phyloP scores from a whole-genome alignment of 2,329 filamentous ascomycete genomes.

The Xylariales sp. region DNA sequence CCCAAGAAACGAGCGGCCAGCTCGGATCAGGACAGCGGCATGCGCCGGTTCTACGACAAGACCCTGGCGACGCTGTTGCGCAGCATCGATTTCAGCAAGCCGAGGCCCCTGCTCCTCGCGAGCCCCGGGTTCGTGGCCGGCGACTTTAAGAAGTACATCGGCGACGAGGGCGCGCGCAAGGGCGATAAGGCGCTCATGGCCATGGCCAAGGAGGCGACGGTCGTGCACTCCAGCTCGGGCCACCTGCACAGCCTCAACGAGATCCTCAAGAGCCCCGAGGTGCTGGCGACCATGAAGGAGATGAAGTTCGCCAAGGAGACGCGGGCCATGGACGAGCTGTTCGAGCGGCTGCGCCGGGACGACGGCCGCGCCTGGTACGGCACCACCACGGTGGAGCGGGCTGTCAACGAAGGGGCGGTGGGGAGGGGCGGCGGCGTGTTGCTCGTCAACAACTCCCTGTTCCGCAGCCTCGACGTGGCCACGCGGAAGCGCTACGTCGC shows the following conservation, averaged over 20 bases:
- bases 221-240: constrained; percentile 81
- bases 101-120: constrained; percentile 75
- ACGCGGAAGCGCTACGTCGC: constrained; percentile 76
- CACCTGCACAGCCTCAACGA: constrained; percentile 86
- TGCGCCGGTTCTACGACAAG: constrained; percentile 74
- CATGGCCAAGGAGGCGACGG: constrained; percentile 58
- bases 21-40: constrained; percentile 64
- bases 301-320: constrained; percentile 87
- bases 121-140: constrained; percentile 84
- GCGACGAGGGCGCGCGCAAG: constrained; percentile 52
- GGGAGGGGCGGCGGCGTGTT: constrained; percentile 80
- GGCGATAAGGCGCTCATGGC: constrained; percentile 65
- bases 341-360: constrained; percentile 72
- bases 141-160: constrained; percentile 72
- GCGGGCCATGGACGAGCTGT: constrained; percentile 78
- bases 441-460: constrained; percentile 82
- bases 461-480: constrained; percentile 75
- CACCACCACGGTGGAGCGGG: constrained; percentile 72
- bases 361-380: constrained; percentile 93
- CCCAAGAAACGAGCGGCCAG: constrained; percentile 64
- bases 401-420: constrained; percentile 83
- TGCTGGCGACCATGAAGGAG: constrained; percentile 72
- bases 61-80: constrained; percentile 71
- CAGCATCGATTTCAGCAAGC: constrained; percentile 68
- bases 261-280: constrained; percentile 75